Evolutionary conservation across 2,329 filamentous ascomycete species (phyloP), one percentile per base, ranked within the genome.

Genomic region (Pseudocercospora vitis): DNA sequence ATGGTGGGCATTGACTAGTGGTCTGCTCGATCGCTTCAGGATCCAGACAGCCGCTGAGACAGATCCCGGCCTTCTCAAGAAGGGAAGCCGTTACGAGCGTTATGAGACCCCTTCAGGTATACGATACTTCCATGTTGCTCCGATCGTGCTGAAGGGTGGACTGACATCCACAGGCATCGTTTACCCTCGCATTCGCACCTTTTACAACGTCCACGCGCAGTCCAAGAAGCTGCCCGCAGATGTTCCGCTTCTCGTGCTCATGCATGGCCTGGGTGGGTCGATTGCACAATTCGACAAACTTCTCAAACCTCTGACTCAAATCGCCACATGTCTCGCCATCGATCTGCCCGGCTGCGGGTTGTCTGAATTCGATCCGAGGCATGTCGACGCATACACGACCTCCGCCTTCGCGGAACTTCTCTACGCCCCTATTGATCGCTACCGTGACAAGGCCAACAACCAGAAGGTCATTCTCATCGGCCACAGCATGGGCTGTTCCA

Each of bases 181-280:
- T 7, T 97, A 96, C 69, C 81, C 84, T 1, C 81, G 80, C 26
- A 80, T 97, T 58, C 84, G 92, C 52, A 85, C 91, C 37, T 96
- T 97, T 71, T 91, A 87, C 73, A 83, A 87, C 52, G 82, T 83
- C 50, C 94, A 96, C 72, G 81, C 85, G 16, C 90, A 96, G 66
- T 84, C 86, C n/a, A 82, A 85, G 55, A 88, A 94, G 69, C 79
- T 97, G 3, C 90, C 89, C 2, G 80, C 77, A 35, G 79, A 84
- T 57, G 74, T 96, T 8, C 94, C 94, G 1, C 75, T 99, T 7
- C 75, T 97, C 3, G 91, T 97, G 37, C 96, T 95, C 68, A 79
- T 97, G 53, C 94, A 97, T 67, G 94, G 94, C 1, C 79, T 97
- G 7, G 94, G 92, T n/a, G 94, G 94, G 45, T 95, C 89, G 0